Evolutionary conservation across 2,329 filamentous ascomycete genomes (phyloP).

Genomic region (Aspergillus terreus): DNA sequence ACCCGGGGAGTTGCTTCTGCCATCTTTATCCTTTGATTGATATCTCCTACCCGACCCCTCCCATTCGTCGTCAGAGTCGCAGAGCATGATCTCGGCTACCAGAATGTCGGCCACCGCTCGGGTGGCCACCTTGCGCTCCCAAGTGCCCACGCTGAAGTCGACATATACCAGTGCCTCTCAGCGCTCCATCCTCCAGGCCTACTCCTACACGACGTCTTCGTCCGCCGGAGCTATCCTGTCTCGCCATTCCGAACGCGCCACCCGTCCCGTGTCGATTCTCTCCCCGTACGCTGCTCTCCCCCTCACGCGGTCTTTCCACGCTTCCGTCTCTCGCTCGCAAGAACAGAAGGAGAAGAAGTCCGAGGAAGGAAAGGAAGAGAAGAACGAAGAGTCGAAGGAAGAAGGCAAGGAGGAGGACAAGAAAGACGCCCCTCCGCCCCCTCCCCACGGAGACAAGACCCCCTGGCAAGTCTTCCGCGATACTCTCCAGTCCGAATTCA

Average conservation of each 20-base stretch:
- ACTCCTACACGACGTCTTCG: slow-evolving; percentile 32
- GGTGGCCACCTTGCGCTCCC: slow-evolving; percentile 34
- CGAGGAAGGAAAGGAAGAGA: slow-evolving; percentile 32
- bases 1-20: slow-evolving; percentile 15
- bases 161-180: slow-evolving; percentile 28
- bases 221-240: slow-evolving; percentile 30
- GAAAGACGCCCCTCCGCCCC: slow-evolving; percentile 69
- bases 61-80: slow-evolving; percentile 3
- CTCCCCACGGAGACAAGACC: slow-evolving; percentile 97
- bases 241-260: slow-evolving; percentile 25
- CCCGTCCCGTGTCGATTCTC: slow-evolving; percentile 24
- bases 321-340: slow-evolving; percentile 29
- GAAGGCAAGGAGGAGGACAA: slow-evolving; percentile 51
- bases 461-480: slow-evolving; percentile 99
- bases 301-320: slow-evolving; percentile 37
- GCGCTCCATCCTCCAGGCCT: slow-evolving; percentile 31
- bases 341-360: slow-evolving; percentile 42
- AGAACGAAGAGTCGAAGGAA: slow-evolving; percentile 46
- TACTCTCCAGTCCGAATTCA: slow-evolving; percentile 90
- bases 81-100: slow-evolving; percentile 39
- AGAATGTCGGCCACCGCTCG: slow-evolving; percentile 36
- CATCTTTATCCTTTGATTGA: not conserved
- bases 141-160: slow-evolving; percentile 29
- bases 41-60: slow-evolving; percentile 4
- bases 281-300: slow-evolving; percentile 35